Percentiles rank a stretch among this genome's conserved stretches.
Conservation (phyloP, 192 early-diverging fungal species). For the Podila verticillata region DNA sequence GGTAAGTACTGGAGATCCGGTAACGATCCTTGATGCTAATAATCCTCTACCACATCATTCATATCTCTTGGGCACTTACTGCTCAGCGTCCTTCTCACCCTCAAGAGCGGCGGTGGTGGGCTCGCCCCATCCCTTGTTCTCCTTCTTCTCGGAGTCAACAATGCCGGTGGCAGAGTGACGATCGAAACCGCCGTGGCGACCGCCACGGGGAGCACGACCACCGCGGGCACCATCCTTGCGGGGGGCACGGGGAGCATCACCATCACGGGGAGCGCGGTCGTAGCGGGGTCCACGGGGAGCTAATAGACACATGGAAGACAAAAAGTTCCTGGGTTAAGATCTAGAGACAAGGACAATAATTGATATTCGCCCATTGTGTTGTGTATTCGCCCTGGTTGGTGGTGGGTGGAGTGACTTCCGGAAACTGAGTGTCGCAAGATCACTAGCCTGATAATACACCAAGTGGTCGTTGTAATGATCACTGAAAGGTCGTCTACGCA, state of each 20-base stretch:
- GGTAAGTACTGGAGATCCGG: conserved; percentile 4
- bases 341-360: background rate
- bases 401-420: too few relatives aligned
- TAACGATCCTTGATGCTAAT: conserved; percentile 12
- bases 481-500: too few relatives aligned
- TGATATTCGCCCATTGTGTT: too few relatives aligned
- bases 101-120: conserved; percentile 65
- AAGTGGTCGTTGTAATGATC: too few relatives aligned
- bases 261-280: conserved; percentile 52
- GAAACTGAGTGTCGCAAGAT: too few relatives aligned
- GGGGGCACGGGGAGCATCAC: conserved; percentile 46
- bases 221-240: conserved; percentile 56
- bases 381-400: too few relatives aligned
- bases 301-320: background rate
- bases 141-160: conserved; percentile 91
- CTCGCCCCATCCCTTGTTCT: conserved; percentile 87
- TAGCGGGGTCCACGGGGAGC: conserved; percentile 51
- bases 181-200: conserved; percentile 77
- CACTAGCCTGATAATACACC: too few relatives aligned
- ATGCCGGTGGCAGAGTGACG: conserved; percentile 85
- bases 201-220: conserved; percentile 54
- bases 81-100: conserved; percentile 63
- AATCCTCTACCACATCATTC: background rate
- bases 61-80: conserved; percentile 33
- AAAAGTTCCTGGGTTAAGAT: background rate